Evolutionary conservation across 495 filamentous ascomycete genomes (phyloP), one percentile per base, ranked within the genome.

Genomic region (Extremus antarcticus): DNA sequence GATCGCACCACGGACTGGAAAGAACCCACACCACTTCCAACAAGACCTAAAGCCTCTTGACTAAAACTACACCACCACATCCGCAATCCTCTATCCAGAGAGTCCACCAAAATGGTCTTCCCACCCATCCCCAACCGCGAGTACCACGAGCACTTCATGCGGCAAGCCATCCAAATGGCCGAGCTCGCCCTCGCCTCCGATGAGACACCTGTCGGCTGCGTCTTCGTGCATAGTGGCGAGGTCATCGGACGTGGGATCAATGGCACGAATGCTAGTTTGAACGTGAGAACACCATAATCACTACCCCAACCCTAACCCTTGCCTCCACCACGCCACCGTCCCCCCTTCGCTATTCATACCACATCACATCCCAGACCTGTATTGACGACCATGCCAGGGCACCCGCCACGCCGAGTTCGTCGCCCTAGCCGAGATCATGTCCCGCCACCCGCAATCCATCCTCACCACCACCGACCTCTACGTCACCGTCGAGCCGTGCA

Each of bases 181-280:
- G 79, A 86, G 59, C 76, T 83, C 51, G 92, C 92, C 16, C 80
- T 97, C n/a, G 61, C 70, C 23, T 83, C 74, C 40, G 84, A 89
- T 57, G 92, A 98, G 72, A 95, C 94, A 1, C 94, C 92, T 4
- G 94, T 98, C 16, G 94, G 92, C 50, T 97, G 94, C 72, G 88
- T 97, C 19, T 79, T 98, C 45, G 90, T 96, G 0, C 73, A 88
- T 65, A 63, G 83, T 35, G 78, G 76, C 53, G 69, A 79, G 46
- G 77, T 95, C 54, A 86, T 98, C 61, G 90, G 85, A 4, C 73
- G 71, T 51, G 92, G 92, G 47, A 95, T 92, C 87, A 98, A 98
- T 61, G 91, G 91, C 23, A 98, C 92, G 25, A 98, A 97, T 65
- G 76, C 84, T 51, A 90, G 85, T 9, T 81, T 86, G 66, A 85